Conservation (phyloP, 2,329 filamentous ascomycete species). For the Volutella citrinella region DNA sequence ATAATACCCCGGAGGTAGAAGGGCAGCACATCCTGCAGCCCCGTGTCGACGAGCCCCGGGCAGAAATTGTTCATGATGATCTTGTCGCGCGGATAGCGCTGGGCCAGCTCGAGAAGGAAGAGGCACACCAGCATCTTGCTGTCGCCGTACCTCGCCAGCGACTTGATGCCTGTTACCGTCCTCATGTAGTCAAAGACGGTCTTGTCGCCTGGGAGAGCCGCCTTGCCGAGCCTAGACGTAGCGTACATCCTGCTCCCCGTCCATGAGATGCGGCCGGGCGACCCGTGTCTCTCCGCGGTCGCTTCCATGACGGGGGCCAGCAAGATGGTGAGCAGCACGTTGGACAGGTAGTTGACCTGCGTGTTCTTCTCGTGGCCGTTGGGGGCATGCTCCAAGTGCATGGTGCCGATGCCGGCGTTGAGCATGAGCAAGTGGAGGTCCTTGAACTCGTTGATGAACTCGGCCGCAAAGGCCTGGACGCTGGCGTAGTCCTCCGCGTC, state of each 20-base stretch:
- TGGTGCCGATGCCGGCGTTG: constrained; percentile 14
- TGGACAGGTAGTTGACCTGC: constrained; percentile 28
- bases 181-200: constrained; percentile 8
- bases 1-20: constrained; percentile 10
- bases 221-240: constrained; percentile 5
- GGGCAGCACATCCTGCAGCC: constrained; percentile 11
- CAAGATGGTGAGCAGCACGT: constrained; percentile 18
- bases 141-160: constrained; percentile 6
- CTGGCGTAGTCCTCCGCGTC: constrained; percentile 14
- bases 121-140: constrained; percentile 15
- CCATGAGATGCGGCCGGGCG: constrained; percentile 12
- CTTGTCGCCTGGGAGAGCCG: background rate
- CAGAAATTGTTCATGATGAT: constrained; percentile 17
- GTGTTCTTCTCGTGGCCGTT: constrained; percentile 22
- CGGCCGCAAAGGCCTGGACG: constrained; percentile 5
- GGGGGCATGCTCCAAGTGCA: constrained; percentile 1
- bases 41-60: constrained; percentile 11
- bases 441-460: background rate
- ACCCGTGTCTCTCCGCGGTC: constrained; percentile 5
- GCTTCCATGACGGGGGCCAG: constrained; percentile 19
- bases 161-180: background rate
- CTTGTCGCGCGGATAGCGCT: constrained; percentile 4
- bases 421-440: constrained; percentile 13
- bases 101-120: constrained; percentile 15
- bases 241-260: constrained; percentile 16